Conservation (phyloP, 2,329 filamentous ascomycete species). For the Scytalidium lignicola region DNA sequence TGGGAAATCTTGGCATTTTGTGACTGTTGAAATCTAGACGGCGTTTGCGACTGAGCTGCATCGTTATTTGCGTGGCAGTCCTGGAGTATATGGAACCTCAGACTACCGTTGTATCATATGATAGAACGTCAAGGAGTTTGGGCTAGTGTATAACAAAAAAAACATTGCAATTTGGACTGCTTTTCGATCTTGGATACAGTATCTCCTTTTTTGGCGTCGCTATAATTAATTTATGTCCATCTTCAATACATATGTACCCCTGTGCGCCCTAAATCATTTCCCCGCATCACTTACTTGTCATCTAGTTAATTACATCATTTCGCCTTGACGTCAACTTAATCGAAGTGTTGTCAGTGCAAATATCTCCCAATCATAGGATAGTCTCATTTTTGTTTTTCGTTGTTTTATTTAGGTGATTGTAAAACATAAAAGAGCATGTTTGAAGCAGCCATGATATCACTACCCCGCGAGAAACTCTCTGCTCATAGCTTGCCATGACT, state of each 20-base stretch:
- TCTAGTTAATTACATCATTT: too few relatives aligned
- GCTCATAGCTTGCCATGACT: slow-evolving; percentile 11
- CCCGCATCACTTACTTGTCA: too few relatives aligned
- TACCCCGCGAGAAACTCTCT: not conserved
- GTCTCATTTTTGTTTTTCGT: not conserved
- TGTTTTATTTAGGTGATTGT: not conserved
- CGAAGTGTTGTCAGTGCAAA: too few relatives aligned
- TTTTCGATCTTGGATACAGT: too few relatives aligned
- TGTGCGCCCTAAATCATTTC: too few relatives aligned
- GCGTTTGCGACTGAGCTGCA: not conserved
- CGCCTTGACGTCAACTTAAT: too few relatives aligned
- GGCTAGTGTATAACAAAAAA: too few relatives aligned
- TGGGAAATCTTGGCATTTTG: too few relatives aligned
- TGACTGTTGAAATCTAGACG: not conserved
- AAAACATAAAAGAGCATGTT: not conserved
- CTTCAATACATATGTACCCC: too few relatives aligned
- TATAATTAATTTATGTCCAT: too few relatives aligned
- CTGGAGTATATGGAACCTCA: not conserved
- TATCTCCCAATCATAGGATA: not conserved
- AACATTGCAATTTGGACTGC: too few relatives aligned
- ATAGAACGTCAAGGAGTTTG: not conserved
- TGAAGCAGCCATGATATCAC: not conserved
- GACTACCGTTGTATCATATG: not conserved
- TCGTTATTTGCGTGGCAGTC: not conserved
- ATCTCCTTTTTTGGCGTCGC: too few relatives aligned